Base-by-base conservation (phyloP, 805 yeast species). In the Wickerhamiella domercqiae region DNA sequence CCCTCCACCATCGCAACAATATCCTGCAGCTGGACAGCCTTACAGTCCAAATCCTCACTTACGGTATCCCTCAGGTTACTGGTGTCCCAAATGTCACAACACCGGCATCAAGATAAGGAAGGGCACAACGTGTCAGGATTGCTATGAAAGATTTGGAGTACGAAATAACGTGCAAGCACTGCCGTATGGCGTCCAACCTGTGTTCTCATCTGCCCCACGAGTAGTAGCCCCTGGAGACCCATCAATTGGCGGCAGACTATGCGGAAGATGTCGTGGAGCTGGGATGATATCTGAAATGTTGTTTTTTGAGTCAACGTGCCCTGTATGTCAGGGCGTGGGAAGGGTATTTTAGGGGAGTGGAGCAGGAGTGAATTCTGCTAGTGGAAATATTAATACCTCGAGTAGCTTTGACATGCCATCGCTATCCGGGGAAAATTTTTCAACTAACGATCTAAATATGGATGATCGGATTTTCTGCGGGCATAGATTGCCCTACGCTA, bases 161-260 rank as follows among this genome's bases (percentile, higher is more conserved):
- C 13, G 11, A 7, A 32, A 35, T 16, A 40, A 34, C 22, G 46
- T 46, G 3, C 52, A 45, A 30, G 35, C 29, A 21, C 30, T 42
- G 4, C 49, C 49, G 19, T 20, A 32, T 21, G 44, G 45, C 5
- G 30, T 32, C 11, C 21, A n/a, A 35, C 47, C 21, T 60, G 68
- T 4, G 34, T 66, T 41, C 29, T 19, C 35, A 2, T 42, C 19
- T 3, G 45, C 49, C 13, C 51, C 51, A 18, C 45, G 50, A 15
- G 57, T 70, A 7, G 76, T 79, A 2, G 52, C 47, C 14, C 87
- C 93, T 0, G 93, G 93, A 1, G 93, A 81, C 49, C 86, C 90
- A 1, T 50, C 72, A 24, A 55, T 70, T 45, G 93, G 94, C 2
- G 93, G 94, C 1, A 55, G 63, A 0, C 47, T 75, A 2, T 81